Percentiles rank a stretch among this genome's conserved stretches.
Conservation (phyloP, 1,284 basidiomycete genomes). For the Ganoderma lucidum region DNA sequence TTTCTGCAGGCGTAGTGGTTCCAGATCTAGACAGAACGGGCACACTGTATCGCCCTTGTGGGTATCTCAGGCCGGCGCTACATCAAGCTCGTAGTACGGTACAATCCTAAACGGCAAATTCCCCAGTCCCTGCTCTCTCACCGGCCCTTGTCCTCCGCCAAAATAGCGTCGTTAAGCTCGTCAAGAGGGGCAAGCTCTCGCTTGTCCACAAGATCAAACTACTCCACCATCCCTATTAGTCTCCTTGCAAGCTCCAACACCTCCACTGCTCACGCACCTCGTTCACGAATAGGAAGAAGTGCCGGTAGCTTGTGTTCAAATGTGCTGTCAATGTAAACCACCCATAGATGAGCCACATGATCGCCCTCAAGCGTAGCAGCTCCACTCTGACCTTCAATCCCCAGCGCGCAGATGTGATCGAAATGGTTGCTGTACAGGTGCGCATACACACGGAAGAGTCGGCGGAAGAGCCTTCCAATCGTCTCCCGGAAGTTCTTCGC, state of each 20-base stretch:
- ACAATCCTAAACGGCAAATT: neutral
- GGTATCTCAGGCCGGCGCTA: conserved; percentile 7
- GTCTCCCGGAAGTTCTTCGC: conserved; percentile 92
- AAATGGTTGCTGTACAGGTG: conserved; percentile 99
- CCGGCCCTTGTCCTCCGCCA: conserved; percentile 82
- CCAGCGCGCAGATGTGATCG: conserved; percentile 97
- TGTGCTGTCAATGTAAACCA: conserved; percentile 70
- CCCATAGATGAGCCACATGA: conserved; percentile 12
- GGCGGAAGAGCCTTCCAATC: conserved; percentile 90
- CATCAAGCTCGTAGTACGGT: conserved; percentile 6
- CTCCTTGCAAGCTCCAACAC: neutral
- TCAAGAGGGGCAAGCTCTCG: conserved; percentile 96
- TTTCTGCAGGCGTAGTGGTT: neutral
- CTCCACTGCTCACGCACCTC: conserved; percentile 62
- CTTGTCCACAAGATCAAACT: conserved; percentile 98
- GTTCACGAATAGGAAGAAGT: conserved; percentile 97
- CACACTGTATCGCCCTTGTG: neutral
- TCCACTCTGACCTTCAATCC: conserved; percentile 85
- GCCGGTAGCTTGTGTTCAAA: conserved; percentile 98
- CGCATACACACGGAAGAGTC: conserved; percentile 97
- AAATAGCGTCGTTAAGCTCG: conserved; percentile 95
- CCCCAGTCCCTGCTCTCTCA: conserved; percentile 35
- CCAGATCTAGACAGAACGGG: neutral
- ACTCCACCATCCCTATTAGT: conserved; percentile 18
- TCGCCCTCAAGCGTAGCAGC: neutral